These are phyloP conservation scores for Akanthomyces muscarius DNA, from an alignment of 2,329 filamentous ascomycete genomes.

Conservation along the genomic window DNA sequence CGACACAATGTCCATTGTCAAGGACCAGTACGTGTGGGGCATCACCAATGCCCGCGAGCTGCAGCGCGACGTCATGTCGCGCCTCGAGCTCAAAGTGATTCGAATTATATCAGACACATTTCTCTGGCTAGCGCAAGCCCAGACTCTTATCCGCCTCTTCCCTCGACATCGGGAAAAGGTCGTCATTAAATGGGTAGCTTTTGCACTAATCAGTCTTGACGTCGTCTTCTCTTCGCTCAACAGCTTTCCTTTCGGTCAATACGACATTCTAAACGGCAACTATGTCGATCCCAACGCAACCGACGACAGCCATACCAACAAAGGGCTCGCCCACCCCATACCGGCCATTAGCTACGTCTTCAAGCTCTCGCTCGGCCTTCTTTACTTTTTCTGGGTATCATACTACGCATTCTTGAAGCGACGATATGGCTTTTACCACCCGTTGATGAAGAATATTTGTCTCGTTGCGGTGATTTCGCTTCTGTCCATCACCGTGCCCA, in stretches of 20 bases:
- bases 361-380: slow-evolving; percentile 75
- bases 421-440: slow-evolving; percentile 85
- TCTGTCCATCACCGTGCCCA: slow-evolving; percentile 77
- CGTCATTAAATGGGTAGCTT: slow-evolving; percentile 98
- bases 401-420: slow-evolving; percentile 93
- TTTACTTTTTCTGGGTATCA: slow-evolving; percentile 91
- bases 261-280: slow-evolving; percentile 49
- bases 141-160: slow-evolving; percentile 92
- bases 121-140: slow-evolving; percentile 94
- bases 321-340: slow-evolving; percentile 74
- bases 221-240: slow-evolving; percentile 88
- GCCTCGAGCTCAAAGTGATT: slow-evolving; percentile 82
- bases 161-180: slow-evolving; percentile 96
- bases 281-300: not conserved
- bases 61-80: slow-evolving; percentile 75
- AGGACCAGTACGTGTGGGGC: slow-evolving; percentile 73
- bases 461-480: slow-evolving; percentile 76
- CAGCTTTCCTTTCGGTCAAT: slow-evolving; percentile 63
- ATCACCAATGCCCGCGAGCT: slow-evolving; percentile 74
- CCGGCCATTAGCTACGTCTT: slow-evolving; percentile 90
- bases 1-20: slow-evolving; percentile 82
- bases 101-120: slow-evolving; percentile 94
- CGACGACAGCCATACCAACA: slow-evolving; percentile 52
- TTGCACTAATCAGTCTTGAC: slow-evolving; percentile 86
- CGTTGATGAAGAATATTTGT: slow-evolving; percentile 83